phyloP scores from a whole-genome alignment of 176 grass and related monocot species.

The Dendrocalamus sinicus region DNA sequence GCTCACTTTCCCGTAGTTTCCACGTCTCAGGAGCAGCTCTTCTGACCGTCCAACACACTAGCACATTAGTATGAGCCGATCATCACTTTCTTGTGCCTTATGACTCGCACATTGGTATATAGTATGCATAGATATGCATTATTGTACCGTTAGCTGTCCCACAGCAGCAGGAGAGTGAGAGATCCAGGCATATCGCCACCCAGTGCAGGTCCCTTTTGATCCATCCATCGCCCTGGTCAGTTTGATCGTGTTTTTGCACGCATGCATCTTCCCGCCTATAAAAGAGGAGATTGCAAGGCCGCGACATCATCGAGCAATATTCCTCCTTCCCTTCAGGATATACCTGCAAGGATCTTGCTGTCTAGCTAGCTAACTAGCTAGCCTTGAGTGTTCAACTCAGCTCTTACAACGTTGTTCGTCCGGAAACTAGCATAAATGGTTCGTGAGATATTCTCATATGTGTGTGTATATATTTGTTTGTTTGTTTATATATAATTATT shows the following conservation, averaged over 20 bases:
- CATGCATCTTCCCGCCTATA: conserved; percentile 40
- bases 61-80: not conserved
- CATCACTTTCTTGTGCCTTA: not conserved
- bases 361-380: not conserved
- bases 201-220: conserved; percentile 44
- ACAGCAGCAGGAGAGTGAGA: conserved; percentile 11
- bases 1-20: conserved; percentile 50
- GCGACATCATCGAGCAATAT: conserved; percentile 6
- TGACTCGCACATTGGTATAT: not conserved
- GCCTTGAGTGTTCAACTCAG: not conserved
- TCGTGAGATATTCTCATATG: not conserved
- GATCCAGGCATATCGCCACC: conserved; percentile 22
- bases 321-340: not conserved
- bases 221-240: not conserved
- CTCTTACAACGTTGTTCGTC: not conserved
- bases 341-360: not conserved
- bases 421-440: conserved; percentile 25
- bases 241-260: conserved; percentile 13
- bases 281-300: conserved; percentile 14
- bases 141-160: conserved; percentile 30
- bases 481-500: not conserved
- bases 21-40: conserved; percentile 49
- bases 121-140: conserved; percentile 9
- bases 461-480: not conserved
- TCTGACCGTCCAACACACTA: conserved; percentile 19